A percentile compares a stretch with the other conserved stretches of the same genome.
Evolutionary conservation across 139 green algal species (phyloP).

Genomic region (Axilococcus clingmanii): DNA sequence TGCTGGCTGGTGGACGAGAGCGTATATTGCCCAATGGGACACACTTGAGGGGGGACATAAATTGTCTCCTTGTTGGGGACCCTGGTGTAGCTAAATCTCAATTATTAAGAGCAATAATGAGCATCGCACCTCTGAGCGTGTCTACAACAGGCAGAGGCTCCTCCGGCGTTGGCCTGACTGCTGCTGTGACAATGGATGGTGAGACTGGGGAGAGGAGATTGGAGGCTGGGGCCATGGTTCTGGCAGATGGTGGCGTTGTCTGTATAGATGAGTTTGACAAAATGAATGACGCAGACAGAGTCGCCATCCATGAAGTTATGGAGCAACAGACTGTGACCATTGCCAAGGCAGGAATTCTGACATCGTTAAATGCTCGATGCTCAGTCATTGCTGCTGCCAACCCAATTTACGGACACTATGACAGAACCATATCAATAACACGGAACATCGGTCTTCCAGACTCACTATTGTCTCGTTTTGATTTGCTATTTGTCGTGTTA

Average conservation of each 20-base stretch:
- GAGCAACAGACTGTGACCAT: conserved; percentile 98
- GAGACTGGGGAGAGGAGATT: conserved; percentile 90
- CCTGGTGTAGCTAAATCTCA: conserved; percentile 66
- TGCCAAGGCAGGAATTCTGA: conserved; percentile 96
- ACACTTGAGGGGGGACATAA: conserved; percentile 96
- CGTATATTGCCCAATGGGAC: conserved; percentile 57
- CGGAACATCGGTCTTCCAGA: conserved; percentile 95
- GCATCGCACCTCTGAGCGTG: conserved; percentile 81
- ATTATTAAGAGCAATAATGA: conserved; percentile 92
- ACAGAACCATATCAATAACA: conserved; percentile 68
- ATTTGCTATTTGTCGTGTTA: conserved; percentile 95
- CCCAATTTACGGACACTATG: conserved; percentile 43
- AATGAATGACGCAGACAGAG: conserved; percentile 94
- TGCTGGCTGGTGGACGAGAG: conserved; percentile 60
- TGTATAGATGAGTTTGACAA: conserved; percentile 99
- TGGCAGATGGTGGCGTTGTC: conserved; percentile 94
- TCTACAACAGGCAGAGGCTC: conserved; percentile 93
- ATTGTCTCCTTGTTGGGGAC: conserved; percentile 80
- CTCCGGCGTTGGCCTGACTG: conserved; percentile 94
- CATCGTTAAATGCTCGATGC: conserved; percentile 93
- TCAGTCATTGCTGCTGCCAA: conserved; percentile 64
- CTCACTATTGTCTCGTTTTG: conserved; percentile 95
- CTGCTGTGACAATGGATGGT: conserved; percentile 85
- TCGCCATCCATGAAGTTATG: conserved; percentile 98
- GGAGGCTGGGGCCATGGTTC: conserved; percentile 96